Evolutionary conservation across 2,329 filamentous ascomycete genomes (phyloP).

Genomic region (Xylaria sp.): DNA sequence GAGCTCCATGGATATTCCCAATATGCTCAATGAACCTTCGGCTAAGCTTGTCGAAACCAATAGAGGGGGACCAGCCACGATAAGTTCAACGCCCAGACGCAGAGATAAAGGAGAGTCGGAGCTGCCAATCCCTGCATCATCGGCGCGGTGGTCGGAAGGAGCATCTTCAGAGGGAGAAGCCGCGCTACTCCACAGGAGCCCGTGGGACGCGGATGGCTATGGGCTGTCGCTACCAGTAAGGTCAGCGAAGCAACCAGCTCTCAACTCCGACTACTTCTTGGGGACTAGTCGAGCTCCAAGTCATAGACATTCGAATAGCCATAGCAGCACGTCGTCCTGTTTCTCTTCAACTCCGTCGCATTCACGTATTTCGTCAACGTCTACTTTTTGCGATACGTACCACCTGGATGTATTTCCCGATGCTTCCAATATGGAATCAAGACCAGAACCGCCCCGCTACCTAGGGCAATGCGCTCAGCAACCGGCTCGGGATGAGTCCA

Average conservation of each 20-base stretch:
- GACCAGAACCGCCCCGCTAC: constrained; percentile 16
- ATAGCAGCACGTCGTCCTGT: constrained; percentile 58
- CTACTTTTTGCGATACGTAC: constrained; percentile 53
- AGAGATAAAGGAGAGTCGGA: constrained; percentile 32
- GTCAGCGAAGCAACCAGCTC: neutral
- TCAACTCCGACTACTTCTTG: constrained; percentile 33
- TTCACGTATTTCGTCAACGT: constrained; percentile 60
- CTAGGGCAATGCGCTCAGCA: neutral
- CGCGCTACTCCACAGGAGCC: constrained; percentile 48
- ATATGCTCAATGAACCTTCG: constrained; percentile 48
- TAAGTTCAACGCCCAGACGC: constrained; percentile 34
- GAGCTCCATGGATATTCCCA: constrained; percentile 49
- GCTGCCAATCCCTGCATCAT: constrained; percentile 40
- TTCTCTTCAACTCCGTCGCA: constrained; percentile 55
- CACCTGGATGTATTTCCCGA: constrained; percentile 45
- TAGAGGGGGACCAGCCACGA: constrained; percentile 19
- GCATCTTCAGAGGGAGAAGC: constrained; percentile 39
- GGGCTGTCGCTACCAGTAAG: constrained; percentile 48
- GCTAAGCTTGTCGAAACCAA: constrained; percentile 28
- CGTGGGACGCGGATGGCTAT: constrained; percentile 59
- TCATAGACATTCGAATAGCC: constrained; percentile 57
- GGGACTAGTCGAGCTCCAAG: constrained; percentile 44
- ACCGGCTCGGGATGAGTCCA: constrained; percentile 24
- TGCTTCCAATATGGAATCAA: constrained; percentile 45
- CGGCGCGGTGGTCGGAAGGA: constrained; percentile 31